phyloP scores from a whole-genome alignment of 331 rosid species.

The Rosa hybrid region DNA sequence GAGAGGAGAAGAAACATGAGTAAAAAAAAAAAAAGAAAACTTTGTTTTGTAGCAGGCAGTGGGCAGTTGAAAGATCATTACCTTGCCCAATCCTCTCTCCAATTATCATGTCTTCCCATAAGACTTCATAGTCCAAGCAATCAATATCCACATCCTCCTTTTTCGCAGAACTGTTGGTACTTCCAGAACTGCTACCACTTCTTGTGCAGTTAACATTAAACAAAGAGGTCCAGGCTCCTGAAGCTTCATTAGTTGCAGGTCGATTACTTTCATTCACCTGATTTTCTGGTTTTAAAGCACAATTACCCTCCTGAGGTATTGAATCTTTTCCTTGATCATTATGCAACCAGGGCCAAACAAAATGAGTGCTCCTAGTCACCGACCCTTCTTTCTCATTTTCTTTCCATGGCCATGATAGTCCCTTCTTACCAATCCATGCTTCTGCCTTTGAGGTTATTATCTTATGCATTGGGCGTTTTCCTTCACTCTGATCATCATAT shows the following conservation, averaged over 20 bases:
- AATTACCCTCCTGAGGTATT: slow-evolving; percentile 38
- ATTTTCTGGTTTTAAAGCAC: slow-evolving; percentile 49
- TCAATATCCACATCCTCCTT: slow-evolving; percentile 75
- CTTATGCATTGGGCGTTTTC: slow-evolving; percentile 58
- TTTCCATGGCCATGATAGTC: background rate
- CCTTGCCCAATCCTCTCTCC: slow-evolving; percentile 97
- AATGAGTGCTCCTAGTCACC: slow-evolving; percentile 44
- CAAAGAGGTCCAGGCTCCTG: slow-evolving; percentile 71
- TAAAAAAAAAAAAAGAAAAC: background rate
- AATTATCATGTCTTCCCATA: slow-evolving; percentile 91
- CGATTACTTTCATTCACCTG: slow-evolving; percentile 53
- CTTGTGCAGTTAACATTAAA: slow-evolving; percentile 82
- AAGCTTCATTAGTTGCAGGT: slow-evolving; percentile 55
- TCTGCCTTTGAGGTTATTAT: slow-evolving; percentile 70
- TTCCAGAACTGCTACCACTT: slow-evolving; percentile 88
- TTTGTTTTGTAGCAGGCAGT: too few relatives aligned
- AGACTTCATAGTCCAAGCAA: slow-evolving; percentile 86
- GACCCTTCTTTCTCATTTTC: slow-evolving; percentile 61
- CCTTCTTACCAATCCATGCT: slow-evolving; percentile 27
- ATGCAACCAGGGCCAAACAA: slow-evolving; percentile 57
- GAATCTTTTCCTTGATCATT: slow-evolving; percentile 64
- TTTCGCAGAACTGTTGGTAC: slow-evolving; percentile 70
- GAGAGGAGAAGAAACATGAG: background rate
- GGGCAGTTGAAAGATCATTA: too few relatives aligned
- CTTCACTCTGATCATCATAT: slow-evolving; percentile 66